Evolutionary conservation across 495 filamentous ascomycete species (phyloP).

Genomic region (Penicillium samsonianum): DNA sequence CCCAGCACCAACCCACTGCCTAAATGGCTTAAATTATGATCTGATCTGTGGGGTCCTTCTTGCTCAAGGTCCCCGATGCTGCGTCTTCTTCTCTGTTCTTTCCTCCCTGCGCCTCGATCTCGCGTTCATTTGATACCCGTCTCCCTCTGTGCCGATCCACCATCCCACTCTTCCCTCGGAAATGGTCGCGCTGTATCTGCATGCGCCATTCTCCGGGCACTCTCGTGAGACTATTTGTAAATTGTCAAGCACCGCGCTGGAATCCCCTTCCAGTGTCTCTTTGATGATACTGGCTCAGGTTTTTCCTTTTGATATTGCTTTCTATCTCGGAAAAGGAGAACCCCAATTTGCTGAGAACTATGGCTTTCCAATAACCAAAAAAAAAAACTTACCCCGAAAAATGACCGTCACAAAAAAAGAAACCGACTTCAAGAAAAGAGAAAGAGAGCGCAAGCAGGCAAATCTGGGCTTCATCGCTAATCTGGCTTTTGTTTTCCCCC

Average conservation of each 20-base stretch:
- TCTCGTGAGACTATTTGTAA: constrained; percentile 28
- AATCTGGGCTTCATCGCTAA: constrained; percentile 38
- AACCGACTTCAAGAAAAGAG: constrained; percentile 27
- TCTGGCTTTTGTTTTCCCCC: constrained; percentile 37
- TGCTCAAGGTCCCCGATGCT: constrained; percentile 52
- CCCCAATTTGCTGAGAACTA: constrained; percentile 9
- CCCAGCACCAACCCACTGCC: constrained; percentile 54
- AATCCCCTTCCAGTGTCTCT: constrained; percentile 9
- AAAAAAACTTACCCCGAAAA: constrained; percentile 21
- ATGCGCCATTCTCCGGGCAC: constrained; percentile 11
- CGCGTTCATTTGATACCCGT: constrained; percentile 50
- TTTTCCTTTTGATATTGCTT: constrained; percentile 14
- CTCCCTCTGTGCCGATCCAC: constrained; percentile 37
- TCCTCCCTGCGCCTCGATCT: constrained; percentile 31
- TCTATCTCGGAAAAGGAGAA: constrained; percentile 16
- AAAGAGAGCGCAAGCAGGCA: constrained; percentile 39
- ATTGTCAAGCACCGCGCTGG: constrained; percentile 25
- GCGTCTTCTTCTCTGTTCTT: constrained; percentile 26
- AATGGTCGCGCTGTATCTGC: constrained; percentile 8
- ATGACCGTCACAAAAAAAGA: constrained; percentile 18
- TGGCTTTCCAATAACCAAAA: constrained; percentile 13
- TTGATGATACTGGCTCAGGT: constrained; percentile 20
- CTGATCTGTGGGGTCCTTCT: constrained; percentile 42
- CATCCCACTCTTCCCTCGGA: constrained; percentile 15
- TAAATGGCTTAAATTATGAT: constrained; percentile 41